Percentiles rank a stretch among this genome's conserved stretches.
Evolutionary conservation across 306 rosid genomes (phyloP).

Genomic region (Echinosophora koreensis): DNA sequence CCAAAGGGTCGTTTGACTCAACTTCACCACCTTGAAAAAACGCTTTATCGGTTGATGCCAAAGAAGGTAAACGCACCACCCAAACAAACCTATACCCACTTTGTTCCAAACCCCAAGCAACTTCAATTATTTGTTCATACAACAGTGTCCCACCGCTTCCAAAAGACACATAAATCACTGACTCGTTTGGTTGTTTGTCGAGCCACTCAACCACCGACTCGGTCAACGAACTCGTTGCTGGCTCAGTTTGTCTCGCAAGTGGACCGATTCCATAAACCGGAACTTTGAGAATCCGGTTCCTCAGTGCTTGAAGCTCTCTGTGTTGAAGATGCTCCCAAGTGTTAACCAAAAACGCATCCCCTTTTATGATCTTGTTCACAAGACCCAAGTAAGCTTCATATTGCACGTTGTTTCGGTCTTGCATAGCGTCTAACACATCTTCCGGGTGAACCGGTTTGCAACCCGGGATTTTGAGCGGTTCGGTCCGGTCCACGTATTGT

Average conservation of each 20-base stretch:
- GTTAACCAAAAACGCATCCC: conserved; percentile 54
- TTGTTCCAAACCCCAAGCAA: conserved; percentile 64
- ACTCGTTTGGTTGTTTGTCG: conserved; percentile 46
- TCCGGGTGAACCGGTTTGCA: conserved; percentile 50
- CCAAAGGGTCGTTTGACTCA: not conserved
- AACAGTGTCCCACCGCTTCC: conserved; percentile 59
- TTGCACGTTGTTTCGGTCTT: conserved; percentile 41
- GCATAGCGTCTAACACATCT: conserved; percentile 52
- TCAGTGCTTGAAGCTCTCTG: conserved; percentile 22
- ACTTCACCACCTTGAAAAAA: conserved; percentile 30
- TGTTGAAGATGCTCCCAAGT: conserved; percentile 51
- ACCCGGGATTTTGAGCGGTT: conserved; percentile 51
- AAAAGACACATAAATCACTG: conserved; percentile 56
- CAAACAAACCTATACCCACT: conserved; percentile 56
- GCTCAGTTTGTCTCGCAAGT: not conserved
- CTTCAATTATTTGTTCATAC: conserved; percentile 45
- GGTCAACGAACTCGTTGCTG: not conserved
- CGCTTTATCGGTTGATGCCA: not conserved
- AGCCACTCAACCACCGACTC: conserved; percentile 52
- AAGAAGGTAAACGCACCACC: conserved; percentile 54
- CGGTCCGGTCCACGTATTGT: conserved; percentile 49
- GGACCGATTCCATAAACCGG: conserved; percentile 59
- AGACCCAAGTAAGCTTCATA: conserved; percentile 27
- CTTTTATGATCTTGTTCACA: not conserved
- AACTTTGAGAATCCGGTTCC: not conserved